Base-by-base conservation (phyloP, 768 basidiomycete species). In the Tricholoma bakamatsutake region DNA sequence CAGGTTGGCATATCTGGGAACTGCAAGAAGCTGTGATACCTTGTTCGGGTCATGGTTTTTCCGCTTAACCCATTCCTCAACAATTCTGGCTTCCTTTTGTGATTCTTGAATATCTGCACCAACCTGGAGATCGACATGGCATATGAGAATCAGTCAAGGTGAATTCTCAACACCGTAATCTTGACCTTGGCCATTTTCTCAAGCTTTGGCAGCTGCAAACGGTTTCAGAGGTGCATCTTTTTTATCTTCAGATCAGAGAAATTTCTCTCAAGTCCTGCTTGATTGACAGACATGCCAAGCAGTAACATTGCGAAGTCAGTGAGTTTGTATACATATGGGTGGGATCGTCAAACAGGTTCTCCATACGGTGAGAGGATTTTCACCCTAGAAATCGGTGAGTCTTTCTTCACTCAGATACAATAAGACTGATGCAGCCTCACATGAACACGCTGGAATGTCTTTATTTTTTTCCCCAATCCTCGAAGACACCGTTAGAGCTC, bases 171-270 rank as follows among this genome's bases (percentile, higher is more conserved):
- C n/a, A n/a, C n/a, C n/a, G n/a, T n/a, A n/a, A n/a, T n/a, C n/a
- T 9, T 5, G 9, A 33, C 31, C 31, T 33, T 33, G 31, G 31
- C 31, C 31, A 33, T 33, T 33, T 33, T 33, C 31, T 33, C 31
- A 9, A 33, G 31, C 9, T 9, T 33, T 33, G 55, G 51, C 11
- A 64, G 49, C 49, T 52, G 54, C 24, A 69, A 55, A 15, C 59
- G 54, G 45, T 67, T 69, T 5, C 64, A 52, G 0, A 65, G 59
- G 2, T 51, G 57, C 4, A 63, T 62, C 56, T 67, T 63, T 31
- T 66, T 67, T 42, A 68, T 69, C 30, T 67, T 67, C 1, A 68
- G 57, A 39, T 67, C 63, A 0, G 64, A 68, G 53, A 69, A 69
- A 17, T 31, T 54, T 11, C 59, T 60, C 40, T 68, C 67, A 4